These are phyloP conservation scores for Nemania diffusa DNA, from an alignment of 2,329 filamentous ascomycete species.

Conservation along the genomic window DNA sequence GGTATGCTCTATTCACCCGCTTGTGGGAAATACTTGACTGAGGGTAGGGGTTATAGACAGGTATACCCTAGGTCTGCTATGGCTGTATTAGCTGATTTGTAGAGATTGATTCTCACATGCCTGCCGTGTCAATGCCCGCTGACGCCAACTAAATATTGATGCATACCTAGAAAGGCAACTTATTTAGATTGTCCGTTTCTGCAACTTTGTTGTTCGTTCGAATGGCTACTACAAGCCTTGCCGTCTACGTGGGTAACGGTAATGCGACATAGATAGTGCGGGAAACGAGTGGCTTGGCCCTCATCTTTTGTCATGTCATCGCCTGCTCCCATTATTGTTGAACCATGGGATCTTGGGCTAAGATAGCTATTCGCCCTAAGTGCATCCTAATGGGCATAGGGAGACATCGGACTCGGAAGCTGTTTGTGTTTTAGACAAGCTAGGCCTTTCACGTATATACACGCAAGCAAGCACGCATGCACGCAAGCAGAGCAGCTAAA, in stretches of 20 bases:
- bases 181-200: constrained; percentile 7
- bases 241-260: neutral
- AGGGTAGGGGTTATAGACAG: too few relatives aligned
- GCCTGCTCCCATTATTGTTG: neutral
- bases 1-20: neutral
- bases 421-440: constrained; percentile 16
- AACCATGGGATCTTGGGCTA: constrained; percentile 12
- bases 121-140: constrained; percentile 8
- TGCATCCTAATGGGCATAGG: constrained; percentile 11
- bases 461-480: neutral
- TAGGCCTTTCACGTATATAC: constrained; percentile 1
- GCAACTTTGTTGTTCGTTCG: neutral
- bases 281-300: neutral
- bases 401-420: constrained; percentile 18
- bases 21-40: neutral
- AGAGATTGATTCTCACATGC: constrained; percentile 14
- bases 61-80: neutral
- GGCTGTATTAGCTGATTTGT: constrained; percentile 21
- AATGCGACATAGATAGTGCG: neutral
- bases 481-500: neutral
- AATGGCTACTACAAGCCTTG: constrained; percentile 5
- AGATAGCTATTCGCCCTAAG: constrained; percentile 11
- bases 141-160: constrained; percentile 16
- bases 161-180: neutral
- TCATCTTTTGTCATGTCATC: constrained; percentile 1